A percentile compares a stretch with the other conserved stretches of the same genome.
phyloP scores from a whole-genome alignment of 2,329 filamentous ascomycete species.

The Verticillium isaacii region DNA sequence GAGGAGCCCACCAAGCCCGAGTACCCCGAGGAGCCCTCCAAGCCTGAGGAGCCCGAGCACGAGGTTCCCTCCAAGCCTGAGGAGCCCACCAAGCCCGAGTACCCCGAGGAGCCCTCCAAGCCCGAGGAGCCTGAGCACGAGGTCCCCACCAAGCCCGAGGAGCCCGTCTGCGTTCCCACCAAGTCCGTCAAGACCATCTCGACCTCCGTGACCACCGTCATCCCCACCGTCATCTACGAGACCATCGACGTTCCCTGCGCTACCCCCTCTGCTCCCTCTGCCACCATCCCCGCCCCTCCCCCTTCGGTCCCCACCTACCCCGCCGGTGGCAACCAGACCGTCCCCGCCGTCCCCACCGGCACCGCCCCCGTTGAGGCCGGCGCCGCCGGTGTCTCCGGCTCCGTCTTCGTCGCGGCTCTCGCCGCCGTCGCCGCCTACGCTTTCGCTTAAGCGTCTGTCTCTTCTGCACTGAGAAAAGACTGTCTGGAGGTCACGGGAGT shows the following conservation, averaged over 20 bases:
- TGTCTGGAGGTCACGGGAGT: constrained; percentile 14
- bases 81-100: constrained; percentile 3
- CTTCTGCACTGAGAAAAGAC: constrained; percentile 3
- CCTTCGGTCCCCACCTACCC: constrained; percentile 7
- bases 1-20: constrained; percentile 5
- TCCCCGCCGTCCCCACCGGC: constrained; percentile 17
- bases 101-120: constrained; percentile 8
- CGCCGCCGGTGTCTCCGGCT: constrained; percentile 48
- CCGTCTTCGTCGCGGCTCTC: constrained; percentile 47
- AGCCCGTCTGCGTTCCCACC: constrained; percentile 23
- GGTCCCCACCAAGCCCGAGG: constrained; percentile 9
- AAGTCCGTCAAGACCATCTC: constrained; percentile 46
- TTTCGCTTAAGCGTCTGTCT: constrained; percentile 42
- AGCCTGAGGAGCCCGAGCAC: constrained; percentile 7
- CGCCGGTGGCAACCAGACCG: constrained; percentile 7
- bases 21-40: constrained; percentile 3
- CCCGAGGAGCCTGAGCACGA: constrained; percentile 5
- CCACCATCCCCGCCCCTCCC: constrained; percentile 15
- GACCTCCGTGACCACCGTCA: constrained; percentile 51
- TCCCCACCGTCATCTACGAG: constrained; percentile 48
- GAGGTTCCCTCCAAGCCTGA: neutral
- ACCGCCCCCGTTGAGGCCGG: constrained; percentile 41
- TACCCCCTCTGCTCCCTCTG: constrained; percentile 21
- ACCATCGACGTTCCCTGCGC: constrained; percentile 36
- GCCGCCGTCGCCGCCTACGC: constrained; percentile 50